Evolutionary conservation across 208 protist genomes (phyloP).

Genomic region (Sergeia podlipaevii): DNA sequence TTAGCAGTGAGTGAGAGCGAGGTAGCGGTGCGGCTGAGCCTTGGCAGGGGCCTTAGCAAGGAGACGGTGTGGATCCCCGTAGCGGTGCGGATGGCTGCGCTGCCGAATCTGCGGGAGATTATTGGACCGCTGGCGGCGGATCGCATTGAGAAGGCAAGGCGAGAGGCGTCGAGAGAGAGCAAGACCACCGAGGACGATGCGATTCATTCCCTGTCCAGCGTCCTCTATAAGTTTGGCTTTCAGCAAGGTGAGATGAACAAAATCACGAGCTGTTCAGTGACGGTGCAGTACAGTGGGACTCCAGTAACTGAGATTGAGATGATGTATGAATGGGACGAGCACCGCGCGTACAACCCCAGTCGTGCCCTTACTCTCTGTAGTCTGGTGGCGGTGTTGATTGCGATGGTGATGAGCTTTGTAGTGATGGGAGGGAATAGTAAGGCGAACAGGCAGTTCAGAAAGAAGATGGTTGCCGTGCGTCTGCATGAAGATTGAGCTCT

Average conservation of each 20-base stretch:
- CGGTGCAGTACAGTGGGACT: slow-evolving; percentile 22
- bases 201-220: slow-evolving; percentile 29
- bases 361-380: slow-evolving; percentile 47
- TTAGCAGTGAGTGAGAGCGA: slow-evolving; percentile 27
- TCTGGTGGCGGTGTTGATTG: slow-evolving; percentile 25
- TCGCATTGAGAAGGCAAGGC: neutral
- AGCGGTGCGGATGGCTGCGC: slow-evolving; percentile 8
- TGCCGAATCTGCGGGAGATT: slow-evolving; percentile 2
- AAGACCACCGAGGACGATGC: neutral
- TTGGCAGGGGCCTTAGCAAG: slow-evolving; percentile 51
- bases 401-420: slow-evolving; percentile 28
- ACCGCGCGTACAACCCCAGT: slow-evolving; percentile 58
- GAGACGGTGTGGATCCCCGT: slow-evolving; percentile 76
- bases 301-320: slow-evolving; percentile 12
- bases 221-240: slow-evolving; percentile 64
- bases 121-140: neutral
- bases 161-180: neutral
- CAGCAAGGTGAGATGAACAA: slow-evolving; percentile 43
- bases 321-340: slow-evolving; percentile 63
- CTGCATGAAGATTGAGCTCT: slow-evolving; percentile 25
- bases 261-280: slow-evolving; percentile 46
- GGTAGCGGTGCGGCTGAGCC: slow-evolving; percentile 51
- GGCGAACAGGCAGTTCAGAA: slow-evolving; percentile 33
- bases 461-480: slow-evolving; percentile 30
- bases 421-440: slow-evolving; percentile 39